Evolutionary conservation across 2,329 filamentous ascomycete genomes (phyloP).

Genomic region (Xylaria polymorpha): DNA sequence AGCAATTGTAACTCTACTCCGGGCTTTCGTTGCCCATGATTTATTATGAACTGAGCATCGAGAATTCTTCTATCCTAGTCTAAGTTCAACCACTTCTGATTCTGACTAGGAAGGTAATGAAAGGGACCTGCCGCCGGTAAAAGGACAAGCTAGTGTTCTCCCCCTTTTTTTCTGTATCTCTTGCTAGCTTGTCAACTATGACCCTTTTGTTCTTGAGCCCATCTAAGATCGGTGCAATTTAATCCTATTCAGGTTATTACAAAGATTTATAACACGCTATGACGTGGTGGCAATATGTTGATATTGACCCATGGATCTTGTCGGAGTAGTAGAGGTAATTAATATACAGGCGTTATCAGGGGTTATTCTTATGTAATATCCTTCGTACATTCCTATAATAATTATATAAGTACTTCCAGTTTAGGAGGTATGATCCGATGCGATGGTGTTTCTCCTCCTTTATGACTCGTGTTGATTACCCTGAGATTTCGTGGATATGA

Average conservation of each 20-base stretch:
- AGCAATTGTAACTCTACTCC: background rate
- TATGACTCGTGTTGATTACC: conserved; percentile 19
- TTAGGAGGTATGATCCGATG: too few relatives aligned
- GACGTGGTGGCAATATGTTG: too few relatives aligned
- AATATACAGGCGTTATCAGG: too few relatives aligned
- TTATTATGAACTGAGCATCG: background rate
- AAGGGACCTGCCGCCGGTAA: background rate
- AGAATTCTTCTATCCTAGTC: background rate
- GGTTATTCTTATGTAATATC: too few relatives aligned
- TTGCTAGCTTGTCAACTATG: background rate
- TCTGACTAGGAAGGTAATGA: background rate
- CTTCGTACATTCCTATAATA: too few relatives aligned
- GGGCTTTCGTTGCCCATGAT: background rate
- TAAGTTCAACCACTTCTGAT: background rate
- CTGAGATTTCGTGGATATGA: conserved; percentile 20
- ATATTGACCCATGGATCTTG: too few relatives aligned
- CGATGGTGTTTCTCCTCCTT: background rate
- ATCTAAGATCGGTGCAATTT: background rate
- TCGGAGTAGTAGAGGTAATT: background rate
- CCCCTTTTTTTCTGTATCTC: too few relatives aligned
- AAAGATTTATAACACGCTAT: background rate
- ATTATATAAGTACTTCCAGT: too few relatives aligned
- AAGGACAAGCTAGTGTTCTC: too few relatives aligned
- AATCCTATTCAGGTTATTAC: background rate
- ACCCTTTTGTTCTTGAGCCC: background rate